phyloP scores from a whole-genome alignment of 108 stramenopile genomes.

The Skeletonema menzelii region DNA sequence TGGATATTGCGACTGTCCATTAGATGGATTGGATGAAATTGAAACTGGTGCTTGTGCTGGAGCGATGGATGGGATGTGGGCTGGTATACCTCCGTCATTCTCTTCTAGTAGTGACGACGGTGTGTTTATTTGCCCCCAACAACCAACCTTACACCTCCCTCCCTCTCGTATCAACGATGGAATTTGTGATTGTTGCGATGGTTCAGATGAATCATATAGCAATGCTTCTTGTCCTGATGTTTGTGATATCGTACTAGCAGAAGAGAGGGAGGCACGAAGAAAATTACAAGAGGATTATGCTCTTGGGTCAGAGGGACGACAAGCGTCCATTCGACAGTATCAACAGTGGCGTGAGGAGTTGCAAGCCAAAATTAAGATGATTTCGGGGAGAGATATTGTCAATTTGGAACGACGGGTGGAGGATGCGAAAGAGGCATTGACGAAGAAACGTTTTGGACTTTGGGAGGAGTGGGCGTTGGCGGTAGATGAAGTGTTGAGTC shows the following conservation, averaged over 20 bases:
- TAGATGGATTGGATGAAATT: constrained; percentile 67
- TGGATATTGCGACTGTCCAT: constrained; percentile 82
- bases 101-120: too few relatives aligned
- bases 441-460: neutral
- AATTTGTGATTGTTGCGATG: constrained; percentile 86
- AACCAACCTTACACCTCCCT: constrained; percentile 54
- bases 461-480: neutral
- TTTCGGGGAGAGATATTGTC: constrained; percentile 2
- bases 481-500: constrained; percentile 6
- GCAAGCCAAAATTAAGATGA: constrained; percentile 17
- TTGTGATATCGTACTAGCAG: constrained; percentile 60
- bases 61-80: constrained; percentile 48
- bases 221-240: constrained; percentile 54
- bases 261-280: constrained; percentile 40
- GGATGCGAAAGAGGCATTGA: neutral
- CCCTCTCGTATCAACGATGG: constrained; percentile 69
- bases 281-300: constrained; percentile 36
- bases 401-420: constrained; percentile 20
- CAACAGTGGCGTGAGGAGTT: constrained; percentile 19
- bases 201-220: constrained; percentile 61
- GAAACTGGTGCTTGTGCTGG: constrained; percentile 74
- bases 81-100: constrained; percentile 29
- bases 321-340: constrained; percentile 48
- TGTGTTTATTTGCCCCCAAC: constrained; percentile 68
- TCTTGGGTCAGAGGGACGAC: constrained; percentile 48